phyloP scores from a whole-genome alignment of 768 basidiomycete genomes.

The Termitomyces sp. region DNA sequence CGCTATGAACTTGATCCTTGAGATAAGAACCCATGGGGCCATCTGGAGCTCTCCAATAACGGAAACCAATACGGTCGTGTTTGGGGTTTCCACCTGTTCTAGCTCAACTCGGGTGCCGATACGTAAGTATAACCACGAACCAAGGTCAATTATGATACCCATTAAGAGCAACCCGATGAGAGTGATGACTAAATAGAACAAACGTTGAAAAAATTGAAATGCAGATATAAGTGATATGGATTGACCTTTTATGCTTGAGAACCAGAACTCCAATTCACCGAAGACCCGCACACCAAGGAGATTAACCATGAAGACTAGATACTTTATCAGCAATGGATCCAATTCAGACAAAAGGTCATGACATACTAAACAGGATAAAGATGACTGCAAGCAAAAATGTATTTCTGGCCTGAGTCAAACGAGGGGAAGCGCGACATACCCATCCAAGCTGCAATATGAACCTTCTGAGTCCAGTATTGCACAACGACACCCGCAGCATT shows the following conservation, averaged over 20 bases:
- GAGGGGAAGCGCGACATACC: conserved; percentile 28
- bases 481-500: conserved; percentile 57
- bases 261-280: conserved; percentile 75
- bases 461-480: conserved; percentile 41
- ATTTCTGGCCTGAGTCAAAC: neutral
- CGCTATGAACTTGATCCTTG: conserved; percentile 42
- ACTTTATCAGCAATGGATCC: neutral
- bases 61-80: conserved; percentile 46
- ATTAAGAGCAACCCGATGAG: conserved; percentile 51
- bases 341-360: neutral
- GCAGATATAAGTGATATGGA: neutral
- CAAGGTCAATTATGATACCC: conserved; percentile 66
- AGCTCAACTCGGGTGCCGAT: conserved; percentile 6
- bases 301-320: conserved; percentile 52
- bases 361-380: conserved; percentile 55
- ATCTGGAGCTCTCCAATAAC: conserved; percentile 45
- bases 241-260: conserved; percentile 63
- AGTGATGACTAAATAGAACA: conserved; percentile 28
- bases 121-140: conserved; percentile 26
- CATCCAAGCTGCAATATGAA: conserved; percentile 56
- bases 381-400: conserved; percentile 33
- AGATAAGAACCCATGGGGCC: conserved; percentile 59
- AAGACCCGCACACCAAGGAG: conserved; percentile 63
- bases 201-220: neutral
- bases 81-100: conserved; percentile 42